A percentile compares a stretch with the other conserved stretches of the same genome.
phyloP scores from a whole-genome alignment of 2,329 filamentous ascomycete species.

The Ophiocordyceps camponoti-leonardi region DNA sequence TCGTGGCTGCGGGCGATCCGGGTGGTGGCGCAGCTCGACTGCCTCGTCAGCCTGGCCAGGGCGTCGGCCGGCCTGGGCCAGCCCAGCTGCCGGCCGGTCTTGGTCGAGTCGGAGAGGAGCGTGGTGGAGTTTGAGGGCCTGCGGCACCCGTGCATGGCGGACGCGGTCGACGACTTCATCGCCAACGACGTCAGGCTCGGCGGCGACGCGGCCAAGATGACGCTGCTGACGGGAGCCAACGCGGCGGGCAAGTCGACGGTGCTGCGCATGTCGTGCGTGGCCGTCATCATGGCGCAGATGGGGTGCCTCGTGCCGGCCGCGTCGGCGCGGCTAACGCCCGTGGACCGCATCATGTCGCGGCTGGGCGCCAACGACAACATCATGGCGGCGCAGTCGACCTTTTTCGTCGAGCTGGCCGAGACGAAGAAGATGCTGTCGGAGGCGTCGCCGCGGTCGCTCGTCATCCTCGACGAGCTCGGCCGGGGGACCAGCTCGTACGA shows the following conservation, averaged over 20 bases:
- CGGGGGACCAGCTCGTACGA: constrained; percentile 90
- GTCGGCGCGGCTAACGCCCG: constrained; percentile 56
- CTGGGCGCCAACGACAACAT: constrained; percentile 96
- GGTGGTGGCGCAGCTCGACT: constrained; percentile 74
- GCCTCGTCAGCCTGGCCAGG: constrained; percentile 68
- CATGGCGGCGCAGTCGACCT: constrained; percentile 84
- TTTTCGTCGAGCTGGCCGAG: constrained; percentile 95
- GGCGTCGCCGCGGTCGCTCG: constrained; percentile 66
- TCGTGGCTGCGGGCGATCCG: constrained; percentile 76
- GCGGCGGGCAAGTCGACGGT: constrained; percentile 98
- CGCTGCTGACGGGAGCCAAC: constrained; percentile 90
- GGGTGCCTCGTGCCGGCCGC: constrained; percentile 83
- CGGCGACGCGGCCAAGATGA: constrained; percentile 46
- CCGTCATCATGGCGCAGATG: constrained; percentile 86
- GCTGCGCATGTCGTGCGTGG: constrained; percentile 78
- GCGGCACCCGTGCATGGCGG: constrained; percentile 82
- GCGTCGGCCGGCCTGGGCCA: constrained; percentile 82
- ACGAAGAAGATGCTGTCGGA: constrained; percentile 81
- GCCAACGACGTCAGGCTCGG: constrained; percentile 68
- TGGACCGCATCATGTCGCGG: constrained; percentile 85
- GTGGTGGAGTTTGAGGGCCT: constrained; percentile 60
- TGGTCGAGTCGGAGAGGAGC: constrained; percentile 47
- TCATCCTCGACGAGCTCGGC: constrained; percentile 89
- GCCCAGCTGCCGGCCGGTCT: constrained; percentile 47
- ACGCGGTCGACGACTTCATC: constrained; percentile 75